A percentile compares a stretch with the other conserved stretches of the same genome.
Evolutionary conservation across 2,329 filamentous ascomycete species (phyloP).

Genomic region (Hypoxylon sp.): DNA sequence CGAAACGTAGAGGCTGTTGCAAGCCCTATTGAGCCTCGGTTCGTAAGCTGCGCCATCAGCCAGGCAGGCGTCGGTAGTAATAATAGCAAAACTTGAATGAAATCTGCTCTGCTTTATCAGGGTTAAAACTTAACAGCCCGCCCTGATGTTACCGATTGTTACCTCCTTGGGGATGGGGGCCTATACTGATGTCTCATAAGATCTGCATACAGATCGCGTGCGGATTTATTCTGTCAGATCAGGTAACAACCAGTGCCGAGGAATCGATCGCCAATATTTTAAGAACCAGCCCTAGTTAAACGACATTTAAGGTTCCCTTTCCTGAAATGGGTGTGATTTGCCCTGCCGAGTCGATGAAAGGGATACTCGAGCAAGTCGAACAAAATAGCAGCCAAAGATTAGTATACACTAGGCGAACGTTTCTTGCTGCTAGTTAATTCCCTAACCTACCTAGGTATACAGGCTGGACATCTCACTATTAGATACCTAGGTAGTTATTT

Average conservation of each 20-base stretch:
- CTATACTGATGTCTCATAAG: conserved; percentile 4
- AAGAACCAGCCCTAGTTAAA: not conserved
- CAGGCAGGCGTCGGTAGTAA: conserved; percentile 14
- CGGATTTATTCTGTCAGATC: conserved; percentile 11
- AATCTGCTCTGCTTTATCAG: conserved; percentile 4
- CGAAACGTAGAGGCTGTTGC: conserved; percentile 1
- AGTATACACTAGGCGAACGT: not conserved
- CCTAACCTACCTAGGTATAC: no score
- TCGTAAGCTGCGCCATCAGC: not conserved
- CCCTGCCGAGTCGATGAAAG: conserved; percentile 26
- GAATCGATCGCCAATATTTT: conserved; percentile 18
- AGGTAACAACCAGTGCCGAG: not conserved
- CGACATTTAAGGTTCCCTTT: not conserved
- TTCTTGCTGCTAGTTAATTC: not conserved
- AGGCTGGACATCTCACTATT: no score
- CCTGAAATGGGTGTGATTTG: conserved; percentile 15
- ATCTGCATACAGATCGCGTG: conserved; percentile 8
- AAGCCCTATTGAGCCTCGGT: not conserved
- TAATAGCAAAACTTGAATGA: conserved; percentile 22
- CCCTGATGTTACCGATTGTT: conserved; percentile 6
- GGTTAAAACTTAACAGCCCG: conserved; percentile 4
- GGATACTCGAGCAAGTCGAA: conserved; percentile 23
- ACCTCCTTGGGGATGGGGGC: not conserved
- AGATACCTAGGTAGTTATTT: no score
- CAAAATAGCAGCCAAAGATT: conserved; percentile 22